A percentile compares a stretch with the other conserved stretches of the same genome.
phyloP scores from a whole-genome alignment of 805 yeast species.

The Blastobotrys attinorum region DNA sequence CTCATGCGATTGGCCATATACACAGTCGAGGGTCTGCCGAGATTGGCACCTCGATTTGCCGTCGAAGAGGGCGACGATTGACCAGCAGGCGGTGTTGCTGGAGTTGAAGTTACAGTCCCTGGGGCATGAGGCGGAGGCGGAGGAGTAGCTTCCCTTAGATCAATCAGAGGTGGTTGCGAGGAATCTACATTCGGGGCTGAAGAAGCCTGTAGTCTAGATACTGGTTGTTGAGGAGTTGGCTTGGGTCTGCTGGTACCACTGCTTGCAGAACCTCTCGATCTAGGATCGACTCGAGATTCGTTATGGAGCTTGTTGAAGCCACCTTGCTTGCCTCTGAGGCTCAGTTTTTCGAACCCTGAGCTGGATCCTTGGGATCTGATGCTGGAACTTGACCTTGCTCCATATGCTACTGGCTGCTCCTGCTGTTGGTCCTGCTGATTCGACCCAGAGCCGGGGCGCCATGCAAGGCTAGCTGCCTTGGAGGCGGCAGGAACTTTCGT shows the following conservation, averaged over 20 bases:
- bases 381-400: conserved; percentile 6
- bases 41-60: background rate
- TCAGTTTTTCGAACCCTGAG: conserved; percentile 7
- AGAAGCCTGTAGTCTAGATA: too few species aligned
- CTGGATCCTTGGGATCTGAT: conserved; percentile 1
- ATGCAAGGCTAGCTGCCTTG: conserved; percentile 20
- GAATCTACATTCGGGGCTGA: background rate
- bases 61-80: too few species aligned
- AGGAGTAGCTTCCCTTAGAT: background rate
- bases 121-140: too few species aligned
- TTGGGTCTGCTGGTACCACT: too few species aligned
- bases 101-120: too few species aligned
- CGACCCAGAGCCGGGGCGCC: conserved; percentile 8
- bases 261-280: too few species aligned
- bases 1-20: background rate
- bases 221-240: too few species aligned
- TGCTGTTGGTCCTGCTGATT: too few species aligned
- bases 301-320: conserved; percentile 10
- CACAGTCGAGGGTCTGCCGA: background rate
- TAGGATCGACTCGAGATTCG: background rate
- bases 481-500: conserved; percentile 8
- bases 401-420: too few species aligned
- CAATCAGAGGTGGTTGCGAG: background rate
- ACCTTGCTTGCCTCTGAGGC: conserved; percentile 9
- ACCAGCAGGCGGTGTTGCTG: too few species aligned